phyloP scores from a whole-genome alignment of 805 yeast species.

The Candida morakotiae region DNA sequence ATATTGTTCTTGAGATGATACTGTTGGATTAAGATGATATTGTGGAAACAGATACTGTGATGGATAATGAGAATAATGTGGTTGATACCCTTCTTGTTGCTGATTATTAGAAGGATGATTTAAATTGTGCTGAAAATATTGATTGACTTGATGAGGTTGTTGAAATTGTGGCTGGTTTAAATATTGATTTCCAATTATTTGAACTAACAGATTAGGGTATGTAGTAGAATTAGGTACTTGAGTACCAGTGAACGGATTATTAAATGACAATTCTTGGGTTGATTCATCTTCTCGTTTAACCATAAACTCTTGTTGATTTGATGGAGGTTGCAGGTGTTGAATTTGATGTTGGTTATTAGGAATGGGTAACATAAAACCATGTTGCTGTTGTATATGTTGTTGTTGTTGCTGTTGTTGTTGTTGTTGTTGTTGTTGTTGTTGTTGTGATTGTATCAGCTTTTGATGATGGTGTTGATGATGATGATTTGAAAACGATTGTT shows the following conservation, averaged over 20 bases:
- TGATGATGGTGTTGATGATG: neutral
- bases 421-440: slow-evolving; percentile 3
- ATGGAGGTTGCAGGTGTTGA: slow-evolving; percentile 10
- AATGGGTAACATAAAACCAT: slow-evolving; percentile 10
- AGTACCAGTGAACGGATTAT: slow-evolving; percentile 17
- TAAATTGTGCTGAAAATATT: neutral
- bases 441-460: neutral
- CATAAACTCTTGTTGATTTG: slow-evolving; percentile 7
- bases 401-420: neutral
- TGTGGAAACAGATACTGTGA: neutral
- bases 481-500: neutral
- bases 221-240: slow-evolving; percentile 7
- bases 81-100: neutral
- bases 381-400: slow-evolving; percentile 9
- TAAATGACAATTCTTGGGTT: slow-evolving; percentile 15
- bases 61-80: slow-evolving; percentile 1
- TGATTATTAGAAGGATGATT: neutral
- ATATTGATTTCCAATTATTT: neutral
- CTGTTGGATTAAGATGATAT: neutral
- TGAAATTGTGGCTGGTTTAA: neutral
- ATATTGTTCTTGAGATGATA: neutral
- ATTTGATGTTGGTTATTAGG: slow-evolving; percentile 9
- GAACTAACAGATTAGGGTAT: slow-evolving; percentile 4
- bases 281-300: slow-evolving; percentile 11
- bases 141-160: neutral